These are phyloP conservation scores for Candida sojae DNA, from an alignment of 1,139 yeast genomes.

Conservation along the genomic window DNA sequence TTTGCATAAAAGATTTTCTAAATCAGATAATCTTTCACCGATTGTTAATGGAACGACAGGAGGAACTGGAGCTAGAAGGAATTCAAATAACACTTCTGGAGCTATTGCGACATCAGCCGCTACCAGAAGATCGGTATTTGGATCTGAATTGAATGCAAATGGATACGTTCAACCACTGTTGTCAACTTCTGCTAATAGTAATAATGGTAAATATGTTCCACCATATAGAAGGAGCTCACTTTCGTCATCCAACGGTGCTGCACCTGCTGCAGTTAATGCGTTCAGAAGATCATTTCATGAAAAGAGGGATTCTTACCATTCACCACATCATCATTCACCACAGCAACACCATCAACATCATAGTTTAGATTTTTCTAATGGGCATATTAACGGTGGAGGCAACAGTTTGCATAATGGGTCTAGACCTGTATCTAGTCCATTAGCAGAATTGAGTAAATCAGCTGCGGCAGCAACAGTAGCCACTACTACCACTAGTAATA, in stretches of 20 bases:
- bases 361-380: conserved; percentile 5
- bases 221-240: conserved; percentile 61
- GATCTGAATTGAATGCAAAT: conserved; percentile 3
- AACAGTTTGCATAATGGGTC: background rate
- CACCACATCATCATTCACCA: background rate
- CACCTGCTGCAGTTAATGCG: conserved; percentile 10
- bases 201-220: conserved; percentile 67
- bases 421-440: conserved; percentile 10
- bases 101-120: conserved; percentile 1
- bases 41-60: background rate
- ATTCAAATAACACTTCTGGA: background rate
- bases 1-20: conserved; percentile 2
- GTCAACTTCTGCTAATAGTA: conserved; percentile 21
- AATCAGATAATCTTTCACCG: conserved; percentile 3
- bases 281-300: conserved; percentile 19
- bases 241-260: conserved; percentile 5
- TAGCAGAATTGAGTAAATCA: conserved; percentile 4
- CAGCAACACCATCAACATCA: background rate
- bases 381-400: background rate
- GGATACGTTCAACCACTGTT: conserved; percentile 5
- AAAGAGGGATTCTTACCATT: conserved; percentile 1
- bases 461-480: conserved; percentile 9
- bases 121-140: conserved; percentile 11
- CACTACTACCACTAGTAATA: background rate
- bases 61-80: background rate